phyloP scores from a whole-genome alignment of 169 alveolate genomes.

The Hepatocystis sp. region DNA sequence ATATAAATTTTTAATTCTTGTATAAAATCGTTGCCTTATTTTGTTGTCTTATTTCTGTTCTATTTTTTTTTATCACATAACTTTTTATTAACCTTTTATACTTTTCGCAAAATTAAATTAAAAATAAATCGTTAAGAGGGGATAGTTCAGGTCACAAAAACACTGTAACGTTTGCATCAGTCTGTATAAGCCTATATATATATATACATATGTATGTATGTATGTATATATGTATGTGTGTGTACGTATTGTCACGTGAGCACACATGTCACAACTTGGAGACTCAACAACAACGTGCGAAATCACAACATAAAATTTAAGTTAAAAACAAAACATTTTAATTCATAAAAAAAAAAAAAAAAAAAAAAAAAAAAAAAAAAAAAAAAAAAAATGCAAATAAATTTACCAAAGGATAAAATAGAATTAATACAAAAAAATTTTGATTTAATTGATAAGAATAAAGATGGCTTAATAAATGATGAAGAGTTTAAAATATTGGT shows the following conservation, averaged over 20 bases:
- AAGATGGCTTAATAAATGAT: slow-evolving; percentile 33
- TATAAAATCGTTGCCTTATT: too few relatives aligned
- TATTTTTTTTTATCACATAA: too few relatives aligned
- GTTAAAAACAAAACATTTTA: too few relatives aligned
- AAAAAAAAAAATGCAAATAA: slow-evolving; percentile 19
- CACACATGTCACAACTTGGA: not conserved
- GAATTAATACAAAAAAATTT: slow-evolving; percentile 59
- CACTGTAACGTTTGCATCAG: not conserved
- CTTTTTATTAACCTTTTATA: too few relatives aligned
- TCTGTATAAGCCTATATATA: not conserved
- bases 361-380: not conserved
- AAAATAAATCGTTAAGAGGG: too few relatives aligned
- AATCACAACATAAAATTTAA: too few relatives aligned
- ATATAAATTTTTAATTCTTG: too few relatives aligned
- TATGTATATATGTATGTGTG: not conserved
- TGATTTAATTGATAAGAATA: slow-evolving; percentile 34
- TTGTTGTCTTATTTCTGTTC: too few relatives aligned
- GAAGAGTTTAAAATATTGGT: slow-evolving; percentile 54
- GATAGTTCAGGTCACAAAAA: not conserved
- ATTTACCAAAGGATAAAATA: slow-evolving; percentile 37
- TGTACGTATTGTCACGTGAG: not conserved
- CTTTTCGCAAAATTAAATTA: too few relatives aligned
- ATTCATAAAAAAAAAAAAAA: too few relatives aligned
- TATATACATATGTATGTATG: not conserved
- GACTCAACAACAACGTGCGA: not conserved